phyloP scores from a whole-genome alignment of 176 grass and related monocot genomes.

The Elymus sibiricus region DNA sequence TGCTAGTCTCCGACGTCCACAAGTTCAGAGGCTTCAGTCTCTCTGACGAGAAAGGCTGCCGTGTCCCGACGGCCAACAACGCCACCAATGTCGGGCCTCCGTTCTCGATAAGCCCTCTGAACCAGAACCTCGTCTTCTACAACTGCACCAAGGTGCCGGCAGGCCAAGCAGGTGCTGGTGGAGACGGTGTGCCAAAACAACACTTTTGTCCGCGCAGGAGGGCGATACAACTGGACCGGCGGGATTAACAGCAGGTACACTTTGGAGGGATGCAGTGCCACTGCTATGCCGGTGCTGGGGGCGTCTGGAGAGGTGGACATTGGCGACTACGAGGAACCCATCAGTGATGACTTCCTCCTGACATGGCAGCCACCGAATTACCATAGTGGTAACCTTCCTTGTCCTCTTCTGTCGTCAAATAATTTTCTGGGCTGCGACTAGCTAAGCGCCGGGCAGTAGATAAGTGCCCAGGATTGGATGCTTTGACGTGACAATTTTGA shows the following conservation, averaged over 20 bases:
- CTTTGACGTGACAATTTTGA: neutral
- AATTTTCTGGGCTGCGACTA: no score
- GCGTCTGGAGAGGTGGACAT: neutral
- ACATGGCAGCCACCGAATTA: neutral
- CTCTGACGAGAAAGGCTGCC: neutral
- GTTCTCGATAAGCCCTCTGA: neutral
- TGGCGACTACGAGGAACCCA: neutral
- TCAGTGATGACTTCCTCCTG: constrained; percentile 25
- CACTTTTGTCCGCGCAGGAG: neutral
- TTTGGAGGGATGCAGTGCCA: neutral
- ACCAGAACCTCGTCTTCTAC: constrained; percentile 30
- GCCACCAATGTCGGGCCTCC: neutral
- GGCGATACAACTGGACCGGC: accelerated
- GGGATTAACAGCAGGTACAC: neutral
- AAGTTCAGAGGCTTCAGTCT: neutral
- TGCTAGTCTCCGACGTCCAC: neutral
- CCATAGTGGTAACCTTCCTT: neutral
- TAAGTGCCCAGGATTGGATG: neutral
- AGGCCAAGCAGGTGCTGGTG: neutral
- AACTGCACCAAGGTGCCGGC: neutral
- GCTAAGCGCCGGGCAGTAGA: no score
- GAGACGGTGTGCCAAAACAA: neutral
- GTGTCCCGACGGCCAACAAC: neutral
- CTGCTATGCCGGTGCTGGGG: neutral
- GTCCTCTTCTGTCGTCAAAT: no score